phyloP scores from a whole-genome alignment of 768 basidiomycete genomes.

The Imleria badia region DNA sequence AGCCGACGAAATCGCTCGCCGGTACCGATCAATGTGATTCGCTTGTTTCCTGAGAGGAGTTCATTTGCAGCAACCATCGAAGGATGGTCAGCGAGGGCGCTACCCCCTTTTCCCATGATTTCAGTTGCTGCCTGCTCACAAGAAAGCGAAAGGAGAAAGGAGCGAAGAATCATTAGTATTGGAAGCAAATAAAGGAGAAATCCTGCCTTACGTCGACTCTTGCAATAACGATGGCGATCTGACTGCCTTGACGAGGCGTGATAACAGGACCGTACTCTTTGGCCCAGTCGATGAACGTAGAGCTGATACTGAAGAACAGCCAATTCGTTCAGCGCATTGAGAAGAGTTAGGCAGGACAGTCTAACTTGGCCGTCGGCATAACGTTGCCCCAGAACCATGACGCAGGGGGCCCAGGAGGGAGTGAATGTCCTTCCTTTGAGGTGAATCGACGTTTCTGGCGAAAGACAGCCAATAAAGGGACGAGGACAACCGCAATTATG shows the following conservation, averaged over 20 bases:
- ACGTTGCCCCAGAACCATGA: slow-evolving; percentile 7
- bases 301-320: slow-evolving; percentile 10
- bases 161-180: too few relatives aligned
- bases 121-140: slow-evolving; percentile 48
- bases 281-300: slow-evolving; percentile 50
- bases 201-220: slow-evolving; percentile 15
- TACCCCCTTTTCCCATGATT: slow-evolving; percentile 63
- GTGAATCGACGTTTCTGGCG: background rate
- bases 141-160: background rate
- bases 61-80: slow-evolving; percentile 52
- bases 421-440: slow-evolving; percentile 7
- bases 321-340: background rate
- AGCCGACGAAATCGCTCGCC: slow-evolving; percentile 58
- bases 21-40: slow-evolving; percentile 46
- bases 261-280: slow-evolving; percentile 60
- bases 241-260: slow-evolving; percentile 47
- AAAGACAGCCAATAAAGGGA: background rate
- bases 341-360: background rate
- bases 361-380: slow-evolving; percentile 12
- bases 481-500: background rate
- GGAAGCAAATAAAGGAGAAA: background rate
- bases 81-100: slow-evolving; percentile 50
- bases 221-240: slow-evolving; percentile 17
- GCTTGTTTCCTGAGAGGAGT: slow-evolving; percentile 54
- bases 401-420: slow-evolving; percentile 19